A percentile compares a stretch with the other conserved stretches of the same genome.
Conservation (phyloP, 2,329 filamentous ascomycete species). For the Penicillium sp. region DNA sequence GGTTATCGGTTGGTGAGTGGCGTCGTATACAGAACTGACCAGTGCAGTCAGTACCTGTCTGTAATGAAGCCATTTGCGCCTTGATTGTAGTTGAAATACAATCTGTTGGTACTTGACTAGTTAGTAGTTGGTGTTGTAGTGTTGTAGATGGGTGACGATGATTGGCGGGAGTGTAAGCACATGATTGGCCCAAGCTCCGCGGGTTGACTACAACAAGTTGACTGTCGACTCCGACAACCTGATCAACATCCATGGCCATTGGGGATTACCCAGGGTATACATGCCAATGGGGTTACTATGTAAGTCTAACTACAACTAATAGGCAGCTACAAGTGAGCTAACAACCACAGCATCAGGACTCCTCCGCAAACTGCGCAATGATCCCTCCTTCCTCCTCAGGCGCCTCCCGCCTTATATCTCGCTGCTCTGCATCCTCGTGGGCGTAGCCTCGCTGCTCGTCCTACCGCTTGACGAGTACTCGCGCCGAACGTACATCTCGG, state of each 20-base stretch:
- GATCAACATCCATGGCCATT: slow-evolving; percentile 1
- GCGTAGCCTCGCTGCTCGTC: slow-evolving; percentile 83
- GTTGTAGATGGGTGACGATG: no score
- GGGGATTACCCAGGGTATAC: slow-evolving; percentile 1
- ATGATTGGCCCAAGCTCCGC: background rate
- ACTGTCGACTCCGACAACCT: background rate
- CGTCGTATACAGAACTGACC: background rate
- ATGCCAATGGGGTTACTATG: slow-evolving; percentile 14
- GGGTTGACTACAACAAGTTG: background rate
- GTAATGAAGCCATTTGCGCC: no score
- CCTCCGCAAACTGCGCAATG: slow-evolving; percentile 61
- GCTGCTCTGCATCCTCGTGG: slow-evolving; percentile 75
- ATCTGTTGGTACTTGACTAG: no score
- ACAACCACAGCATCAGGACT: slow-evolving; percentile 26
- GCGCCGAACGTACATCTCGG: slow-evolving; percentile 89
- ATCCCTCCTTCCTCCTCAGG: slow-evolving; percentile 67
- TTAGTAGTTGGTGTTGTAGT: no score
- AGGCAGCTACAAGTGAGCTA: background rate
- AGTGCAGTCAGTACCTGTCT: no score
- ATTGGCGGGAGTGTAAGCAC: no score
- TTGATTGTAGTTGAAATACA: background rate
- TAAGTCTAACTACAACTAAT: background rate
- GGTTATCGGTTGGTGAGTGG: no score
- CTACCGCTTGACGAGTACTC: slow-evolving; percentile 89
- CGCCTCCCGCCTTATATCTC: slow-evolving; percentile 86